Evolutionary conservation across 108 stramenopile species (phyloP).

Genomic region (Chaetoceros muelleri): DNA sequence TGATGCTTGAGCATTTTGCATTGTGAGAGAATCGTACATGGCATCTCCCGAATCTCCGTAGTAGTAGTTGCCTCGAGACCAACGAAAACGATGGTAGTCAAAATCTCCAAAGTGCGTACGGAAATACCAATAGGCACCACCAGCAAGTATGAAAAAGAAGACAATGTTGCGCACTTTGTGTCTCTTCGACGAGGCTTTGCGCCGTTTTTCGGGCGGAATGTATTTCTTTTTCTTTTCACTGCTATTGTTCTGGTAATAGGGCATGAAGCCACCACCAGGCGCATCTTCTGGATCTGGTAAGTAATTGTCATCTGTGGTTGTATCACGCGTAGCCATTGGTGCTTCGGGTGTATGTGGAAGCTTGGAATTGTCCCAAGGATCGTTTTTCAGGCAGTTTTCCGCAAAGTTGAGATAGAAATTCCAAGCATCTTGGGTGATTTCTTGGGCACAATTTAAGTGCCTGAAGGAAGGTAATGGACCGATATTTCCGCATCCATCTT

Average conservation of each 20-base stretch:
- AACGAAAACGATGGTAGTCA: slow-evolving; percentile 10
- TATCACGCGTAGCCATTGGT: slow-evolving; percentile 12
- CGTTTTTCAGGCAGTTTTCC: slow-evolving; percentile 40
- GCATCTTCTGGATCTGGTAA: slow-evolving; percentile 27
- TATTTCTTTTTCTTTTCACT: slow-evolving; percentile 5
- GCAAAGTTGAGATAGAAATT: slow-evolving; percentile 62
- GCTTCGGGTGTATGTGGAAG: slow-evolving; percentile 8
- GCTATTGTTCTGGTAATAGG: slow-evolving; percentile 21
- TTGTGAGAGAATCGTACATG: slow-evolving; percentile 38
- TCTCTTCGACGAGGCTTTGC: slow-evolving; percentile 32
- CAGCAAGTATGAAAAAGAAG: slow-evolving; percentile 28
- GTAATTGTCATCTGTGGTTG: slow-evolving; percentile 18
- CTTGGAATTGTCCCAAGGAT: slow-evolving; percentile 9
- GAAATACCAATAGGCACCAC: slow-evolving; percentile 36
- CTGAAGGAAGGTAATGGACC: slow-evolving; percentile 81
- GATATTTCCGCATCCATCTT: slow-evolving; percentile 53
- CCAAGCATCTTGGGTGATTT: slow-evolving; percentile 55
- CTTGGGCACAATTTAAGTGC: slow-evolving; percentile 60
- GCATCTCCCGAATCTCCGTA: slow-evolving; percentile 29
- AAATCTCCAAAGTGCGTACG: slow-evolving; percentile 31
- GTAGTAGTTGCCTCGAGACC: slow-evolving; percentile 12
- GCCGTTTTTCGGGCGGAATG: slow-evolving; percentile 17
- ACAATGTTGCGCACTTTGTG: slow-evolving; percentile 31
- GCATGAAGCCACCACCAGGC: slow-evolving; percentile 13
- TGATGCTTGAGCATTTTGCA: slow-evolving; percentile 41